Evolutionary conservation across 129 eudicot species (phyloP).

Genomic region (Chrysanthemum seticuspe): DNA sequence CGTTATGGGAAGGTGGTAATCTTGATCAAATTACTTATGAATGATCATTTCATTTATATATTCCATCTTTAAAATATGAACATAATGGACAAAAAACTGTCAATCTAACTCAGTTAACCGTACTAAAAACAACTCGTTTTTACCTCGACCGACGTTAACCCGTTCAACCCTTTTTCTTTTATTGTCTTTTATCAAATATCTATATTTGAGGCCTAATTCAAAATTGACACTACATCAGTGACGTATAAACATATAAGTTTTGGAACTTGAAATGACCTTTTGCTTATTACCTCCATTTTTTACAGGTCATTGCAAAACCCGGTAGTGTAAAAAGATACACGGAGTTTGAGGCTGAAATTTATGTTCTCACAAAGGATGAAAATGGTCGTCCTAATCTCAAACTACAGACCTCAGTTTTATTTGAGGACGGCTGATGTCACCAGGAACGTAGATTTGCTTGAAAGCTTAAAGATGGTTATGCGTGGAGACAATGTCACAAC

Average conservation of each 20-base stretch:
- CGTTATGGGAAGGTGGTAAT: too few species aligned
- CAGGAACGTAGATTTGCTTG: slow-evolving; percentile 90
- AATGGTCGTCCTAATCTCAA: slow-evolving; percentile 95
- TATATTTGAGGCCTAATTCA: background rate
- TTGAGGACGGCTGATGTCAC: slow-evolving; percentile 91
- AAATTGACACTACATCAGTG: background rate
- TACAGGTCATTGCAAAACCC: slow-evolving; percentile 86
- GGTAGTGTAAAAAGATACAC: slow-evolving; percentile 72
- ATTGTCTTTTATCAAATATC: too few species aligned
- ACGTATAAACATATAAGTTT: background rate
- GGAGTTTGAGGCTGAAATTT: slow-evolving; percentile 78
- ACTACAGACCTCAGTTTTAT: slow-evolving; percentile 89
- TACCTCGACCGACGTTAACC: too few species aligned
- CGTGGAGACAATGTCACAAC: slow-evolving; percentile 98
- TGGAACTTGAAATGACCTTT: background rate
- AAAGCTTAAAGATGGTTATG: slow-evolving; percentile 94
- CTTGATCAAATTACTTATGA: too few species aligned
- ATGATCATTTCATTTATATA: too few species aligned
- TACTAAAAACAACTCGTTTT: too few species aligned
- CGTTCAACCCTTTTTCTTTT: too few species aligned
- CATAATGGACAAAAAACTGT: too few species aligned
- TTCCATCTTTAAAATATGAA: too few species aligned
- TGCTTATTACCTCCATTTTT: background rate
- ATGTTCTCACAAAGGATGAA: slow-evolving; percentile 89
- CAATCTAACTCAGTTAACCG: too few species aligned